A percentile compares a stretch with the other conserved stretches of the same genome.
Evolutionary conservation across 441 rosid species (phyloP).

Genomic region (California macrophylla): DNA sequence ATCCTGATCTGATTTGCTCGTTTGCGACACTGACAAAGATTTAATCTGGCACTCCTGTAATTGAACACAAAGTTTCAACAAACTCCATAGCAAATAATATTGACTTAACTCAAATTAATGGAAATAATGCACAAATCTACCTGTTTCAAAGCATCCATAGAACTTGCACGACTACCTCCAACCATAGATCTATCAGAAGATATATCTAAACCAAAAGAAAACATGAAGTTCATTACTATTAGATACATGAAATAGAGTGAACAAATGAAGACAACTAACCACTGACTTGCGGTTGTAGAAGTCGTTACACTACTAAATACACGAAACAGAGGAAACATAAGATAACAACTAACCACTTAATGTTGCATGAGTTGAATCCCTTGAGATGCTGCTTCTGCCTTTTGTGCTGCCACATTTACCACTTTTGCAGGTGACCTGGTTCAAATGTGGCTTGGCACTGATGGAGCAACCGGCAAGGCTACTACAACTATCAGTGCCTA

Average conservation of each 20-base stretch:
- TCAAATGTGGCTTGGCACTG: constrained; percentile 25
- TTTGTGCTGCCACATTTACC: constrained; percentile 31
- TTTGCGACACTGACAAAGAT: constrained; percentile 31
- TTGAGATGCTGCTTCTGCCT: constrained; percentile 40
- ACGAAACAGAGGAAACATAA: not conserved
- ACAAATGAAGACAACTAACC: not conserved
- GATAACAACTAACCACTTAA: constrained; percentile 29
- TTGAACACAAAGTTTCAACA: constrained; percentile 11
- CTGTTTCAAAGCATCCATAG: constrained; percentile 32
- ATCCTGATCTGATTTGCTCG: constrained; percentile 51
- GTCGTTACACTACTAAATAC: no score
- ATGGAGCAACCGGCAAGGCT: constrained; percentile 22
- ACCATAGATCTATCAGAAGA: constrained; percentile 34
- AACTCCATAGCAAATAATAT: constrained; percentile 1
- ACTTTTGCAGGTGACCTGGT: constrained; percentile 31
- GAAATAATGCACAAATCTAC: constrained; percentile 22
- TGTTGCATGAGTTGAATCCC: constrained; percentile 31
- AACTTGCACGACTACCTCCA: constrained; percentile 25
- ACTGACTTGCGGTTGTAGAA: no score
- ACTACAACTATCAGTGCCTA: constrained; percentile 34
- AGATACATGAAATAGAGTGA: not conserved
- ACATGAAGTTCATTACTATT: constrained; percentile 4
- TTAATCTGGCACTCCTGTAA: constrained; percentile 37
- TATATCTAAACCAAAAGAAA: constrained; percentile 26
- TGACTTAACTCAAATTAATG: not conserved